Conservation (phyloP, 129 eudicot genomes). For the Kitagawia praeruptora region DNA sequence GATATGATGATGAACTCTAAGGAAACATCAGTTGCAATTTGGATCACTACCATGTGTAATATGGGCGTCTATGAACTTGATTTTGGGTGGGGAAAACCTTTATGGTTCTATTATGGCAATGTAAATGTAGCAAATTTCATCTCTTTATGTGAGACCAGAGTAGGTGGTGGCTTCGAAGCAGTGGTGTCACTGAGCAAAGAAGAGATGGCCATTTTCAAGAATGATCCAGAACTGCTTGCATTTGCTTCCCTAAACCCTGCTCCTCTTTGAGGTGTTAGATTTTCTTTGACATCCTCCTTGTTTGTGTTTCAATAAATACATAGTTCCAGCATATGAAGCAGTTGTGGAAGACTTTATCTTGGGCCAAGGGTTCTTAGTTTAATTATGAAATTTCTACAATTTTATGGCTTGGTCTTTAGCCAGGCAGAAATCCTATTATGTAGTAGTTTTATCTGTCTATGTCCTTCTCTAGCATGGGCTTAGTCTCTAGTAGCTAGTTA, state of each 20-base stretch:
- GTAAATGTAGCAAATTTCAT: not conserved
- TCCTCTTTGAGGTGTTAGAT: not conserved
- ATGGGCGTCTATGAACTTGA: not conserved
- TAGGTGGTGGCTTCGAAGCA: conserved; percentile 5
- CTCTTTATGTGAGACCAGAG: not conserved
- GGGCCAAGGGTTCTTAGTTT: too few relatives aligned
- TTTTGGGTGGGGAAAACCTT: conserved; percentile 6
- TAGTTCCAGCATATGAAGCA: too few relatives aligned
- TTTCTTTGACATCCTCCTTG: not conserved
- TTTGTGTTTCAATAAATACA: too few relatives aligned
- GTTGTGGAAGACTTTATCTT: too few relatives aligned
- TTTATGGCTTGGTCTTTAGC: too few relatives aligned
- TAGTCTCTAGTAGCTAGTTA: too few relatives aligned
- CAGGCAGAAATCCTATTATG: too few relatives aligned
- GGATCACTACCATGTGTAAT: not conserved
- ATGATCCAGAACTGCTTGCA: not conserved
- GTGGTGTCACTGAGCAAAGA: not conserved
- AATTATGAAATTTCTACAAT: too few relatives aligned
- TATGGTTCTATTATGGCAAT: not conserved
- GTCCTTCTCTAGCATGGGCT: too few relatives aligned
- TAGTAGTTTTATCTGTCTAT: too few relatives aligned
- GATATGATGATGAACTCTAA: not conserved
- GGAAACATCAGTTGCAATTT: not conserved
- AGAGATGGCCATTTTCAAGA: not conserved
- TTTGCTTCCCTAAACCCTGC: not conserved